Evolutionary conservation across 176 grass and related monocot genomes (phyloP).

Genomic region (Poa pratensis): DNA sequence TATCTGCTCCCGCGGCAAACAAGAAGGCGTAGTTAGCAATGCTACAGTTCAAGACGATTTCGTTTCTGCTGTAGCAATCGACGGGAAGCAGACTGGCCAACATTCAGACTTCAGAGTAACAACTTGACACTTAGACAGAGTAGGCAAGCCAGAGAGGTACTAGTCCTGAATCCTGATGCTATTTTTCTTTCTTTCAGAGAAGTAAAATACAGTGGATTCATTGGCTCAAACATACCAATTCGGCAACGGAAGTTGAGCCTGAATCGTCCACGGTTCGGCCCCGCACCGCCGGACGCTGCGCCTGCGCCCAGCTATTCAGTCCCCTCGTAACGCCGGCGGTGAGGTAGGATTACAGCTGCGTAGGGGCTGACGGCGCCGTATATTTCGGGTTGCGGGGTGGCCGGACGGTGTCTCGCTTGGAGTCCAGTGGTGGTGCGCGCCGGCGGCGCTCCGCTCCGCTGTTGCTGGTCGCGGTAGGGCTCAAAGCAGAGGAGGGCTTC

Average conservation of each 20-base stretch:
- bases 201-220: background rate
- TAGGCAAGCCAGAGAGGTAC: too few relatives aligned
- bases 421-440: too few relatives aligned
- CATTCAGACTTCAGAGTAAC: too few relatives aligned
- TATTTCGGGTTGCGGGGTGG: too few relatives aligned
- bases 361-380: background rate
- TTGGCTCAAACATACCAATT: background rate
- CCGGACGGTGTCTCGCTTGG: too few relatives aligned
- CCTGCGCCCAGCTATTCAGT: background rate
- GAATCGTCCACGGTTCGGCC: background rate
- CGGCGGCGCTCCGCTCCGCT: too few relatives aligned
- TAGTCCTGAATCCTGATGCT: too few relatives aligned
- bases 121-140: too few relatives aligned
- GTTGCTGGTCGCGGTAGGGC: too few relatives aligned
- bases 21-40: conserved; percentile 2
- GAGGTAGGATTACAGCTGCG: background rate
- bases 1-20: conserved; percentile 57
- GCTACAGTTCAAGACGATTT: background rate
- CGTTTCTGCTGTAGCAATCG: too few relatives aligned
- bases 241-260: background rate
- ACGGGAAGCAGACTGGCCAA: too few relatives aligned
- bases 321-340: background rate
- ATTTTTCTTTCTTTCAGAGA: background rate
- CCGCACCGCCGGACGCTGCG: background rate
- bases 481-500: too few relatives aligned